Evolutionary conservation across 2,329 filamentous ascomycete genomes (phyloP), one percentile per base, ranked within the genome.

Genomic region (Cladosporium phlei): DNA sequence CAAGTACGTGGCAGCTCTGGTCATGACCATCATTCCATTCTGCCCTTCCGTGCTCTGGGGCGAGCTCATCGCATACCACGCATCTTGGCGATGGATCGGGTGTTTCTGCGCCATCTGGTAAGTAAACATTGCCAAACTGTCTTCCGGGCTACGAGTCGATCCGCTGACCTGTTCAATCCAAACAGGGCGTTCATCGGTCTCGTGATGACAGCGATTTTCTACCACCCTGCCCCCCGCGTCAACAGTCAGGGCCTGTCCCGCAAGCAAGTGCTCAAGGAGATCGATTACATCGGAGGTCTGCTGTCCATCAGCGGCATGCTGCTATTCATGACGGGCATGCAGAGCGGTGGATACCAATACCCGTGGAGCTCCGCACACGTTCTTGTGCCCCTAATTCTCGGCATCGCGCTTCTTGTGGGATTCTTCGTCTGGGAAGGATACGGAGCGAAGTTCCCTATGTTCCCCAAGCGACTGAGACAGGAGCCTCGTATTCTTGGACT

Each of bases 11-110:
- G 76, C 77, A 10, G 61, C 73, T 1, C 65, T 85, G 11, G 75
- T 83, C 44, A 73, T 82, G 58, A 80, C 77, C 46, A 82, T 85
- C 49, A 53, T 82, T 3, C 81, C 80, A 0, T 83, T 83, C 60
- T 75, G 75, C 47, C 79, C 81, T 0, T 77, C 78, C 1, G 79
- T 80, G 0, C 64, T 85, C 17, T 85, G 75, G 67, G 79, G 71
- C 21, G 80, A 84, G 59, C 68, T 82, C 64, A 76, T 79, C 27
- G 65, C 74, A 6, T 53, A 61, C 28, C 55, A 67, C 16, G 66
- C 69, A n/a, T 68, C 60, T 35, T 82, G 79, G 78, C 68, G 79
- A 48, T 80, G 72, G 49, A 70, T 78, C 24, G 77, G 77, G 12
- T 61, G 76, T 11, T 63, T 81, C 11, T 73, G 75, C 16, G 73